Evolutionary conservation across 495 filamentous ascomycete species (phyloP), one percentile per base, ranked within the genome.

Genomic region (Parachaetomium inaequale): DNA sequence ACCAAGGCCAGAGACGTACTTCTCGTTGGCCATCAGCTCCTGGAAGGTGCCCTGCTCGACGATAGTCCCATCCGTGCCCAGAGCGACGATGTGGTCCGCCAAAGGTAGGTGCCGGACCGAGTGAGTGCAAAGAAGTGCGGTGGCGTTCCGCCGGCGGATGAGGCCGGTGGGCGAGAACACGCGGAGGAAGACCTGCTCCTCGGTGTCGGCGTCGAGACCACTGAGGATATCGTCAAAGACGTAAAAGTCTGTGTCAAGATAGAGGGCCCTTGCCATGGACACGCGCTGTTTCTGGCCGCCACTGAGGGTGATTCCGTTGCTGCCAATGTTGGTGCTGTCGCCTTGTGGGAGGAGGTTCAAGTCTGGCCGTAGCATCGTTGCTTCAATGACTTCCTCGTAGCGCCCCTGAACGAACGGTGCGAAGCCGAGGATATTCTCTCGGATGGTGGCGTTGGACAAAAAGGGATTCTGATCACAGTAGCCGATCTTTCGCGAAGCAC

Each of bases 271-370:
- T 6, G 69, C 64, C 17, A 70, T 62, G 1, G 67, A 63, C 50
- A 90, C 78, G 3, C 87, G 77, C 65, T 90, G 87, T 62, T 82
- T 84, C 63, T 90, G 87, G 0, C 87, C 88, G 11, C 86, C 87
- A 63, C 82, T 85, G 10, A 91, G 75, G 4, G 79, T 77, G 58
- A 87, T 79, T 0, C 87, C 88, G 58, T 84, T 84, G 72, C 81
- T 86, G 10, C 87, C 88, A 60, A 88, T 79, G 3, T 79, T 67
- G 4, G 85, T 89, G 34, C 78, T 67, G 66, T 90, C 85, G 0
- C 69, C 64, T 14, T 63, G 51, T 5, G 67, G 67, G 4, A 71
- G 42, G 1, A 69, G n/a, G 6, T 64, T 70, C 46, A 88, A 70
- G 68, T 88, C 86, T 49, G 79, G 73, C 5, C 76, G 75, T 19